These are phyloP conservation scores for Chaetoscypha palmicola DNA, from an alignment of 2,329 filamentous ascomycete species.

Conservation along the genomic window DNA sequence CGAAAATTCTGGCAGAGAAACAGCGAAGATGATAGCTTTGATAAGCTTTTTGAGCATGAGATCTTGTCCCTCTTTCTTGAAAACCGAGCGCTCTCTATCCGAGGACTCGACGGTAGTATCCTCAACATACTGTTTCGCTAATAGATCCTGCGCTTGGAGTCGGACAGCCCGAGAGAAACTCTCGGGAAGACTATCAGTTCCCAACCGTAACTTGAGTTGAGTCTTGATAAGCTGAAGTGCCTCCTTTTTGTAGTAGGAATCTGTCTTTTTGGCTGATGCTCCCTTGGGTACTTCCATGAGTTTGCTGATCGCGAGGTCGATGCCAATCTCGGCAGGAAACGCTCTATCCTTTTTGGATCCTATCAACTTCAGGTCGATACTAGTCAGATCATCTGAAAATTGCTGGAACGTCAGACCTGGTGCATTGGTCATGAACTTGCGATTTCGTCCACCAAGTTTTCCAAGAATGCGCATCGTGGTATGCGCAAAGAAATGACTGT, in stretches of 20 bases:
- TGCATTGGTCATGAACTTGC: conserved; percentile 89
- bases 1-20: conserved; percentile 74
- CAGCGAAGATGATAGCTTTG: conserved; percentile 80
- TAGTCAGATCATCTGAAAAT: conserved; percentile 81
- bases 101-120: conserved; percentile 67
- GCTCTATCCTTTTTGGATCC: conserved; percentile 84
- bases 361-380: conserved; percentile 81
- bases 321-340: conserved; percentile 78
- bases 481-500: conserved; percentile 95
- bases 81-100: conserved; percentile 73
- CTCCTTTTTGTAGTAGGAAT: conserved; percentile 87
- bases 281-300: conserved; percentile 71
- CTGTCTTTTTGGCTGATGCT: conserved; percentile 46
- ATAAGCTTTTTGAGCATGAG: conserved; percentile 75
- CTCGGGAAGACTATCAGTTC: conserved; percentile 79
- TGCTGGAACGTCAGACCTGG: conserved; percentile 75
- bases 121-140: conserved; percentile 63
- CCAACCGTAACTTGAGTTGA: conserved; percentile 85
- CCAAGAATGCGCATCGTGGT: conserved; percentile 96
- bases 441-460: conserved; percentile 89
- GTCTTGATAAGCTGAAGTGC: conserved; percentile 81
- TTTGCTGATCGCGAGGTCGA: conserved; percentile 84
- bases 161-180: conserved; percentile 80
- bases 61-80: conserved; percentile 83
- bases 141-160: conserved; percentile 80